Evolutionary conservation across 106 monocot species (phyloP).

Genomic region (Alisma plantagoaquatica): DNA sequence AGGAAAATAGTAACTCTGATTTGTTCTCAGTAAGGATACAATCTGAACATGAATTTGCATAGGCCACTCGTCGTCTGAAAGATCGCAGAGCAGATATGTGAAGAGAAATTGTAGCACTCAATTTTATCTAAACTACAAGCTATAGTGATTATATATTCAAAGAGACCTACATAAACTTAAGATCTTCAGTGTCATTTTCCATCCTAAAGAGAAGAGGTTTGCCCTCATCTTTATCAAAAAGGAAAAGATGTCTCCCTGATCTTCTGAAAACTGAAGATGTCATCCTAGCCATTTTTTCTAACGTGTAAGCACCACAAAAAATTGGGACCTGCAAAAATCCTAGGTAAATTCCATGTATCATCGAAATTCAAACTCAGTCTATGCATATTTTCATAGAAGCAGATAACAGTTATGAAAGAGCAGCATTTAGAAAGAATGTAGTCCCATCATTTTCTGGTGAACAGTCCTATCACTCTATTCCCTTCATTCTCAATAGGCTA

Average conservation of each 20-base stretch:
- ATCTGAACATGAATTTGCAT: constrained; percentile 61
- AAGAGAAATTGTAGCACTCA: not conserved
- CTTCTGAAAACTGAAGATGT: constrained; percentile 48
- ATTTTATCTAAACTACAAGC: not conserved
- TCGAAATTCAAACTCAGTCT: not conserved
- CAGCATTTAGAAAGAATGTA: not conserved
- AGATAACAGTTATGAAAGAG: not conserved
- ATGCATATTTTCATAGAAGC: not conserved
- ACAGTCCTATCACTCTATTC: too few species aligned
- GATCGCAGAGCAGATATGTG: constrained; percentile 65
- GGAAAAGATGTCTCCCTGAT: constrained; percentile 69
- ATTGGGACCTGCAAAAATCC: constrained; percentile 47
- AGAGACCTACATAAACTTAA: constrained; percentile 48
- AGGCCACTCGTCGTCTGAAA: constrained; percentile 54
- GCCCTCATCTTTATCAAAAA: constrained; percentile 47
- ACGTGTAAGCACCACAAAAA: constrained; percentile 31
- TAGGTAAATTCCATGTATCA: not conserved
- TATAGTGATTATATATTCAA: too few species aligned
- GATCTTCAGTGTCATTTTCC: constrained; percentile 48
- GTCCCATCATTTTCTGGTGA: too few species aligned
- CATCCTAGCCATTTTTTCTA: constrained; percentile 60
- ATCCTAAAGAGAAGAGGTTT: constrained; percentile 72
- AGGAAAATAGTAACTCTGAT: too few species aligned
- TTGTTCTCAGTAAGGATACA: constrained; percentile 41
- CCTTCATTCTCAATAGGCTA: too few species aligned